These are phyloP conservation scores for Fusarium tricinctum DNA, from an alignment of 2,329 filamentous ascomycete genomes.

Conservation along the genomic window DNA sequence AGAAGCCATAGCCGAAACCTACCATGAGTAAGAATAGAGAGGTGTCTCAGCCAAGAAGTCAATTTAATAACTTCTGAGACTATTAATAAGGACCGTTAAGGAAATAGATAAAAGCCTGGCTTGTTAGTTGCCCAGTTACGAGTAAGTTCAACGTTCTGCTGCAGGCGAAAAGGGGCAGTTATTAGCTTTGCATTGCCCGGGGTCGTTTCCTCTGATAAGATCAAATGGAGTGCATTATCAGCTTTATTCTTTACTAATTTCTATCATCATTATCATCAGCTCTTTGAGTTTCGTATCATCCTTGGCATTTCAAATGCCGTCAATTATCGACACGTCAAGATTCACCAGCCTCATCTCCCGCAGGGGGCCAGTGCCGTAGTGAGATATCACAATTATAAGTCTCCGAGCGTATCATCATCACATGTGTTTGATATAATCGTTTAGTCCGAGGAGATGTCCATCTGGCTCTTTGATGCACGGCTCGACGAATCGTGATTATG, in stretches of 20 bases:
- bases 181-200: not conserved
- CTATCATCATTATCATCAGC: not conserved
- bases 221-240: not conserved
- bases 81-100: not conserved
- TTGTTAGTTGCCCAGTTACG: not conserved
- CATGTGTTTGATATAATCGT: not conserved
- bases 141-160: not conserved
- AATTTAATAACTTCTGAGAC: not conserved
- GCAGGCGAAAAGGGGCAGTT: conserved; percentile 13
- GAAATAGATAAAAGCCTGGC: not conserved
- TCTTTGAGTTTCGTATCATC: conserved; percentile 2
- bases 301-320: not conserved
- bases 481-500: not conserved
- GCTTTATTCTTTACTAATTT: conserved; percentile 19
- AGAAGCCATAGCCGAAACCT: not conserved
- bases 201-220: conserved; percentile 16
- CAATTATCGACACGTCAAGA: conserved; percentile 5
- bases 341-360: not conserved
- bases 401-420: not conserved
- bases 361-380: not conserved
- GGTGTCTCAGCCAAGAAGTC: not conserved
- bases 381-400: not conserved
- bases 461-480: not conserved
- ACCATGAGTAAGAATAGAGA: not conserved
- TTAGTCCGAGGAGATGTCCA: conserved; percentile 3